Percentiles rank a stretch among this genome's conserved stretches.
These are phyloP conservation scores for Fusarium marasasianum DNA, from an alignment of 2,329 filamentous ascomycete species.

Conservation along the genomic window DNA sequence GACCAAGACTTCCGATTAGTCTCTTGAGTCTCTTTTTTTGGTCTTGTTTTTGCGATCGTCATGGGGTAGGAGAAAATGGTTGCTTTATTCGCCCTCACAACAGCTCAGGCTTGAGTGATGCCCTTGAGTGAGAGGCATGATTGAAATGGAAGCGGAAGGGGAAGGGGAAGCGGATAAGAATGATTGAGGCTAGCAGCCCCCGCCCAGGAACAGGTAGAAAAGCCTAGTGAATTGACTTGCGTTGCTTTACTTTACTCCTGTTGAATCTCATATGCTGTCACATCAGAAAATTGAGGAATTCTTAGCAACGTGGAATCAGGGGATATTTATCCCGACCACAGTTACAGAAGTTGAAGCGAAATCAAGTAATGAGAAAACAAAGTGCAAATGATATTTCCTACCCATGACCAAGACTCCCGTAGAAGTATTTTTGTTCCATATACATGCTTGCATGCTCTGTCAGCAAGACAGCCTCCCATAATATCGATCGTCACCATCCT, in stretches of 20 bases:
- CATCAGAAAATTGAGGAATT: not conserved
- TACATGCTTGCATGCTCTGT: slow-evolving; percentile 39
- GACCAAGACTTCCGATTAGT: not conserved
- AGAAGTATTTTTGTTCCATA: slow-evolving; percentile 37
- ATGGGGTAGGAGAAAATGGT: not conserved
- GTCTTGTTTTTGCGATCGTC: not conserved
- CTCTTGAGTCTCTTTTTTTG: not conserved
- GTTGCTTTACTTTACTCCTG: not conserved
- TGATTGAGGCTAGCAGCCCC: not conserved
- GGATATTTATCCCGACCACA: not conserved
- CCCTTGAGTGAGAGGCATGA: not conserved
- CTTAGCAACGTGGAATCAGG: not conserved
- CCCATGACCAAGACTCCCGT: slow-evolving; percentile 41
- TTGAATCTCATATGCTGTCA: not conserved
- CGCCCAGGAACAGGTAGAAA: not conserved
- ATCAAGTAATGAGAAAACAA: slow-evolving; percentile 20
- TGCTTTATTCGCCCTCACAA: not conserved
- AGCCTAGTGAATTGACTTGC: not conserved
- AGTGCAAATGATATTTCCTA: slow-evolving; percentile 42
- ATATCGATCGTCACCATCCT: slow-evolving; percentile 4
- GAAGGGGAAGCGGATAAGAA: not conserved
- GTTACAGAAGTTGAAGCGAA: not conserved
- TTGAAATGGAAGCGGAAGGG: not conserved
- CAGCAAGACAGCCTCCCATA: slow-evolving; percentile 28
- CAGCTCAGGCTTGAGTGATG: not conserved